Base-by-base conservation (phyloP, 2,329 filamentous ascomycete species). In the Chrysosphaeria jannelii region DNA sequence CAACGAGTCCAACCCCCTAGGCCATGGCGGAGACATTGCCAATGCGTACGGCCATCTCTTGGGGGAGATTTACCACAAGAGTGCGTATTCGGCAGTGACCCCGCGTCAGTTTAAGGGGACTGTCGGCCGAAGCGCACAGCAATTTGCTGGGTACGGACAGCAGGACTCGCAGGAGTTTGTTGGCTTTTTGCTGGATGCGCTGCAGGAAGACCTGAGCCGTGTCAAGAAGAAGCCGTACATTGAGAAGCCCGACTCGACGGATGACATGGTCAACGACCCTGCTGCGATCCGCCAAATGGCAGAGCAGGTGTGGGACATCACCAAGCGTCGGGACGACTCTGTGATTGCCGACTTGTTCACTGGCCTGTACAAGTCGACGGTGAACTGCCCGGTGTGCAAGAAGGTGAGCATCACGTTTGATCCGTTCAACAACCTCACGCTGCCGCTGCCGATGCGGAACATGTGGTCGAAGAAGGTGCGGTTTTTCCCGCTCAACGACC, bases 371-470 rank as follows among this genome's bases (percentile, higher is more conserved):
- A 91, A 93, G 48, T 93, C 88, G 21, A 93, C 81, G 1, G 58
- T 97, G 31, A 69, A 85, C 31, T 97, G 85, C 38, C 85, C 85
- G 0, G 59, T 57, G 6, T 97, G 85, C 41, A 58, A 69, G 34
- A 97, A 93, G 47, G 71, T 93, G 44, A 91, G 79, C 57, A 90
- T 97, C 35, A 93, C 85, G 0, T 97, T 97, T 38, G 85, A 97
- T 40, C 85, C 85, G 1, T 97, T 89, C 51, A 91, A 78, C 42
- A 85, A 88, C 32, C 48, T 97, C 28, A 91, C 85, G 0, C 50
- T 97, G 13, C 85, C 88, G 27, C 50, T 97, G 16, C 85, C 85
- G 0, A 62, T 90, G 25, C 70, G 85, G 40, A 78, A 69, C 31
- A 57, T 75, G 21, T 90, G 76, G 70, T 54, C 51, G 28, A 68